Conservation (phyloP, 2,329 filamentous ascomycete genomes). For the Fusarium annulatum region DNA sequence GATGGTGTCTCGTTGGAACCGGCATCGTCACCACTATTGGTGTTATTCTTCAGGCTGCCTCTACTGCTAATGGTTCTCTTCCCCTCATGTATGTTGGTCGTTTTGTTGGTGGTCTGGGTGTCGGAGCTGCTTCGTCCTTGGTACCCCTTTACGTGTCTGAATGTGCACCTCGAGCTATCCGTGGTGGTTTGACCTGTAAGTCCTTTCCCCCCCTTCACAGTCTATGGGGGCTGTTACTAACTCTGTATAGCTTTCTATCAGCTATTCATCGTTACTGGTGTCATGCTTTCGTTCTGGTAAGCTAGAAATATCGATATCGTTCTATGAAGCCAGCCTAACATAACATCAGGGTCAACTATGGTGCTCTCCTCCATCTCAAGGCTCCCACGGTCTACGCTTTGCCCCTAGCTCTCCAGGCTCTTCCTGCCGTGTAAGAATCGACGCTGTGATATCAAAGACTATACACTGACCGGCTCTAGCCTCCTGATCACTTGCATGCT, state of each 20-base stretch:
- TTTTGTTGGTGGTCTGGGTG: constrained; percentile 61
- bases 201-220: not conserved
- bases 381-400: constrained; percentile 67
- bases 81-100: constrained; percentile 74
- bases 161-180: constrained; percentile 62
- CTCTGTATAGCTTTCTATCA: constrained; percentile 56
- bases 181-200: constrained; percentile 60
- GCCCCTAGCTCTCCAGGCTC: constrained; percentile 71
- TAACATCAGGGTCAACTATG: constrained; percentile 66
- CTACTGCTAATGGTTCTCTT: constrained; percentile 64
- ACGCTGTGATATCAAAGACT: not conserved
- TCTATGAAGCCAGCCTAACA: constrained; percentile 37
- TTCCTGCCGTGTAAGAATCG: constrained; percentile 65
- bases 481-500: constrained; percentile 70
- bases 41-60: constrained; percentile 71
- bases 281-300: constrained; percentile 57
- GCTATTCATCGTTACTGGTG: constrained; percentile 59
- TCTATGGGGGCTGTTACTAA: not conserved
- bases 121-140: constrained; percentile 61
- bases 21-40: constrained; percentile 69
- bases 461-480: constrained; percentile 36
- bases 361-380: constrained; percentile 58
- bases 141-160: constrained; percentile 61
- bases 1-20: constrained; percentile 63
- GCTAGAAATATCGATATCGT: constrained; percentile 11